Conservation (phyloP, 208 protist species). For the Trypanosoma conorhini region DNA sequence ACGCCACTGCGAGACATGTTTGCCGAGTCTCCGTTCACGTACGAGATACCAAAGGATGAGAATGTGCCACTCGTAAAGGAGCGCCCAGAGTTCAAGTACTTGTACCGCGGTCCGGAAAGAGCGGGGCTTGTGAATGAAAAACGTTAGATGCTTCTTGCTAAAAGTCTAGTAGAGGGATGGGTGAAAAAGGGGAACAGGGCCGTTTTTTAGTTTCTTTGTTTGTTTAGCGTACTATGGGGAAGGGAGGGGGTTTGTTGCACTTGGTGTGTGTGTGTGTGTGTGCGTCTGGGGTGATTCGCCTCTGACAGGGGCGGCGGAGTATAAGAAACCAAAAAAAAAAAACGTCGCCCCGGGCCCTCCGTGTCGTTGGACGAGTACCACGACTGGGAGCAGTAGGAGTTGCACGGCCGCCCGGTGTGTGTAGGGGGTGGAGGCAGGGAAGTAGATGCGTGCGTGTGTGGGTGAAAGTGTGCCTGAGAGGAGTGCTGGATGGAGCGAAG, state of each 20-base stretch:
- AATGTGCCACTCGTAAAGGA: constrained; percentile 59
- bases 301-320: neutral
- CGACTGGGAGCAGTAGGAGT: neutral
- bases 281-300: neutral
- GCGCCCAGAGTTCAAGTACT: constrained; percentile 78
- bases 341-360: too few species aligned
- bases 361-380: neutral
- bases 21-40: constrained; percentile 46
- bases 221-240: constrained; percentile 15
- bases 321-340: too few species aligned
- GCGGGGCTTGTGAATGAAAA: constrained; percentile 21
- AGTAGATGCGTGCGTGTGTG: too few species aligned
- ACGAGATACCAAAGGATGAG: constrained; percentile 52
- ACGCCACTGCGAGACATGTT: constrained; percentile 73
- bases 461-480: too few species aligned
- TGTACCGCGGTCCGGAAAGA: constrained; percentile 66
- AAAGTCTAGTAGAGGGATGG: neutral
- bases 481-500: too few species aligned
- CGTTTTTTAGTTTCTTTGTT: neutral
- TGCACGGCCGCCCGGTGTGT: neutral
- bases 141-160: constrained; percentile 1
- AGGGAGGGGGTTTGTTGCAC: neutral
- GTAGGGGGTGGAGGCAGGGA: neutral
- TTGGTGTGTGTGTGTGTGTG: constrained; percentile 5
- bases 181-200: constrained; percentile 3